Evolutionary conservation across 345 rosid species (phyloP).

Genomic region (Garcia nutans): DNA sequence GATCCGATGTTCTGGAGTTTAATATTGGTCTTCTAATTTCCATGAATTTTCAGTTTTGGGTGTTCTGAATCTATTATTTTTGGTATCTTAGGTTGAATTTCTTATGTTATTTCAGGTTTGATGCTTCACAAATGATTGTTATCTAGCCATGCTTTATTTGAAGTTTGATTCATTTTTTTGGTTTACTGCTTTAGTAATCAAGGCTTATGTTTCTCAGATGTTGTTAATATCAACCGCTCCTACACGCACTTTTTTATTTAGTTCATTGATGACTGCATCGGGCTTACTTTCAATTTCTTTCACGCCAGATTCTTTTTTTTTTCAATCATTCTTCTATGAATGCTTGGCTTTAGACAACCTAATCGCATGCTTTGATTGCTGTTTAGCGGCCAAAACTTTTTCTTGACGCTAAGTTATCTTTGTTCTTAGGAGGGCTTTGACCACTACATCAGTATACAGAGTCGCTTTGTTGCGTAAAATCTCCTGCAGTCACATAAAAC

Average conservation of each 20-base stretch:
- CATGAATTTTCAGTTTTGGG: not conserved
- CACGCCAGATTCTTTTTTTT: not conserved
- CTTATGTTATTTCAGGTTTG: not conserved
- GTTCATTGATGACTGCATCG: not conserved
- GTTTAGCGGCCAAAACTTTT: not conserved
- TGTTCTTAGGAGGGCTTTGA: constrained; percentile 36
- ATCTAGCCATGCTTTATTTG: not conserved
- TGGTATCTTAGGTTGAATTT: not conserved
- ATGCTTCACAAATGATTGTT: not conserved
- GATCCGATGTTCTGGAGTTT: not conserved
- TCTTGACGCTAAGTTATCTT: constrained; percentile 5
- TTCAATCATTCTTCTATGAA: not conserved
- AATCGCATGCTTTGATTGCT: not conserved
- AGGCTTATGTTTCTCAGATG: not conserved
- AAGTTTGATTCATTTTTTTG: not conserved
- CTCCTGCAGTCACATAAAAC: constrained; percentile 16
- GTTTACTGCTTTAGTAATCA: not conserved
- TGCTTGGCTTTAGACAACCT: not conserved
- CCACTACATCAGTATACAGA: constrained; percentile 12
- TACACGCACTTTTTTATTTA: not conserved
- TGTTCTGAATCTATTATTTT: not conserved
- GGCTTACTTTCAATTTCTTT: not conserved
- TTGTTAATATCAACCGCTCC: not conserved
- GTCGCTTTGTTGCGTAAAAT: constrained; percentile 15
- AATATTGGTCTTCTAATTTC: not conserved